A percentile compares a stretch with the other conserved stretches of the same genome.
Conservation (phyloP, 2,329 filamentous ascomycete species). For the Davidsoniella eucalypti region DNA sequence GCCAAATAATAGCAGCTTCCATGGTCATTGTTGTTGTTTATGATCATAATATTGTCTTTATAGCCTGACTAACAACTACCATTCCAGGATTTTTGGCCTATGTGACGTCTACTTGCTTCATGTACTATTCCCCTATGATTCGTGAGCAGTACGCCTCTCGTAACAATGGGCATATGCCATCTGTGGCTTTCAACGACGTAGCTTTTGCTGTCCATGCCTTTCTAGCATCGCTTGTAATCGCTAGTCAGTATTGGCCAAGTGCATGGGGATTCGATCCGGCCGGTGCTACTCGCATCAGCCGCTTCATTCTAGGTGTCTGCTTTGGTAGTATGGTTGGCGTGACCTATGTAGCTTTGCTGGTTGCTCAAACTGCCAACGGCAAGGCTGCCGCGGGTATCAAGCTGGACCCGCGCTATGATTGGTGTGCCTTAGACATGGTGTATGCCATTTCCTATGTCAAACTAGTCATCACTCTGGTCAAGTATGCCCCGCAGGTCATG, state of each 20-base stretch:
- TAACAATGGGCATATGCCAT: conserved; percentile 59
- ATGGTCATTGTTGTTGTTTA: too few species aligned
- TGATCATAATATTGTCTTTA: not conserved
- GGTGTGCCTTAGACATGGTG: conserved; percentile 47
- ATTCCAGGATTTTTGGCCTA: conserved; percentile 54
- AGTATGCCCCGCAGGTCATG: conserved; percentile 78
- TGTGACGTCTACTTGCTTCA: conserved; percentile 53
- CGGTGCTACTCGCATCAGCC: conserved; percentile 36
- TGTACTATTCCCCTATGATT: conserved; percentile 66
- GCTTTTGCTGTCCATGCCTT: conserved; percentile 73
- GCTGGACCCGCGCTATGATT: conserved; percentile 25
- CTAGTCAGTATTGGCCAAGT: conserved; percentile 59
- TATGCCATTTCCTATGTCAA: conserved; percentile 75
- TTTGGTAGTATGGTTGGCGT: conserved; percentile 51
- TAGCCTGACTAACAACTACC: not conserved
- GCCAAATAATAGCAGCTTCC: too few species aligned
- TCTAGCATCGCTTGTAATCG: conserved; percentile 52
- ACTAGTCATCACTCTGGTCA: conserved; percentile 71
- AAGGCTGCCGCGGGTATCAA: conserved; percentile 16
- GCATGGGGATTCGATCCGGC: conserved; percentile 63
- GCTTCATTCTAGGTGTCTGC: conserved; percentile 50
- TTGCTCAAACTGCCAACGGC: conserved; percentile 21
- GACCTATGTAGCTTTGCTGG: conserved; percentile 29
- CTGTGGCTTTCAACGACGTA: conserved; percentile 80
- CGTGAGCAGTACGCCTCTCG: conserved; percentile 70